Evolutionary conservation across 805 yeast species (phyloP).

Genomic region (Cyberlindnera xishuangbannaensis): DNA sequence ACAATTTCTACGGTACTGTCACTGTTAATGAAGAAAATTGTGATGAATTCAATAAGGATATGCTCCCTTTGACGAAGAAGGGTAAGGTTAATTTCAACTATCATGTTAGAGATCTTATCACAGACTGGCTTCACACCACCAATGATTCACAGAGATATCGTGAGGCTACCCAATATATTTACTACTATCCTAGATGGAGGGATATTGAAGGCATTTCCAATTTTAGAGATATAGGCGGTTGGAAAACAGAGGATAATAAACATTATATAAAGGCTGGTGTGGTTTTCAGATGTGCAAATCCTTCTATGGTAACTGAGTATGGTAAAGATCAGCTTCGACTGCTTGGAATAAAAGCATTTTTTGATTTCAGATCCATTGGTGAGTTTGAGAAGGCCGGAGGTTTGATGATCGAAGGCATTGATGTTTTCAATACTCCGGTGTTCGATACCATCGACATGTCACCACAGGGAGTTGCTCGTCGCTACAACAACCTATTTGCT

Average conservation of each 20-base stretch:
- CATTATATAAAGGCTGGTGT: conserved; percentile 45
- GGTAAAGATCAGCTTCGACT: conserved; percentile 38
- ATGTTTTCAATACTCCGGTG: conserved; percentile 49
- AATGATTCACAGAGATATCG: conserved; percentile 51
- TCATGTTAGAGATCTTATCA: conserved; percentile 43
- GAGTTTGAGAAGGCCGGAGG: conserved; percentile 46
- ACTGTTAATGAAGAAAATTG: conserved; percentile 31
- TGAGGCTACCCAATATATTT: conserved; percentile 30
- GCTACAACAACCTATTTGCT: conserved; percentile 47
- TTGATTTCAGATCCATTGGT: conserved; percentile 62
- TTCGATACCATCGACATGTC: conserved; percentile 50
- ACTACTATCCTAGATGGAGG: conserved; percentile 49
- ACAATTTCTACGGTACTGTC: conserved; percentile 60
- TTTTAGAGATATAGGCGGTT: conserved; percentile 81
- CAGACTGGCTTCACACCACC: conserved; percentile 42
- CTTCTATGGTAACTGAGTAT: conserved; percentile 41
- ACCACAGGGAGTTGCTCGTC: conserved; percentile 56
- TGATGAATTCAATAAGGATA: conserved; percentile 29
- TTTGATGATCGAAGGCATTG: conserved; percentile 39
- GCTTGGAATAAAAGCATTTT: conserved; percentile 48
- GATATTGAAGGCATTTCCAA: conserved; percentile 61
- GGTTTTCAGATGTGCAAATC: conserved; percentile 60
- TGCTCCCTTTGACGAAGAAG: conserved; percentile 38
- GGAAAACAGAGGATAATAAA: conserved; percentile 33
- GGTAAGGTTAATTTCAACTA: conserved; percentile 54